phyloP scores from a whole-genome alignment of 2,329 filamentous ascomycete genomes.

The Blastomyces silverae region DNA sequence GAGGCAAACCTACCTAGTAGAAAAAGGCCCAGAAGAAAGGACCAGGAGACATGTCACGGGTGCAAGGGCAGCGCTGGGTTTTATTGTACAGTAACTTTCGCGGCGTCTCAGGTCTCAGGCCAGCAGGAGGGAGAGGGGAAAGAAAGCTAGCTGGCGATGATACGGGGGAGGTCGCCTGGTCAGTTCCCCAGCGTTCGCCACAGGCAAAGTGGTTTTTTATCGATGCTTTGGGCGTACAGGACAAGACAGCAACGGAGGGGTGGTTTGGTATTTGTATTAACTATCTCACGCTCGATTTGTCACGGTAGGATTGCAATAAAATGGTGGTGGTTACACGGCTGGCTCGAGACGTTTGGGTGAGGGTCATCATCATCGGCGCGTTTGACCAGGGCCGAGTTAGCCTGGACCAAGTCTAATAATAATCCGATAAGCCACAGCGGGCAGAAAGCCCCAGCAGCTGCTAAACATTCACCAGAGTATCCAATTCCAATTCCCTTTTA shows the following conservation, averaged over 20 bases:
- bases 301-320: neutral
- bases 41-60: neutral
- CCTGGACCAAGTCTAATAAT: neutral
- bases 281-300: neutral
- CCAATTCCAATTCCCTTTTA: too few relatives aligned
- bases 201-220: too few relatives aligned
- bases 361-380: neutral
- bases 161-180: neutral
- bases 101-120: conserved; percentile 3
- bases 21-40: neutral
- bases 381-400: neutral
- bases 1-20: too few relatives aligned
- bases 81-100: neutral
- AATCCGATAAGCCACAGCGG: neutral
- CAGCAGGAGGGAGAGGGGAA: neutral
- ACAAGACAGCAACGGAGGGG: neutral
- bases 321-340: neutral
- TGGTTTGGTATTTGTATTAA: neutral
- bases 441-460: neutral
- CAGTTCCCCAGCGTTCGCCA: neutral
- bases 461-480: too few relatives aligned
- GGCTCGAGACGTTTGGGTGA: too few relatives aligned
- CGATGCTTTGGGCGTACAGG: neutral
- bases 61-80: neutral
- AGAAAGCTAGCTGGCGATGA: neutral